phyloP scores from a whole-genome alignment of 2,329 filamentous ascomycete genomes.

The Gliomastix tumulicola region DNA sequence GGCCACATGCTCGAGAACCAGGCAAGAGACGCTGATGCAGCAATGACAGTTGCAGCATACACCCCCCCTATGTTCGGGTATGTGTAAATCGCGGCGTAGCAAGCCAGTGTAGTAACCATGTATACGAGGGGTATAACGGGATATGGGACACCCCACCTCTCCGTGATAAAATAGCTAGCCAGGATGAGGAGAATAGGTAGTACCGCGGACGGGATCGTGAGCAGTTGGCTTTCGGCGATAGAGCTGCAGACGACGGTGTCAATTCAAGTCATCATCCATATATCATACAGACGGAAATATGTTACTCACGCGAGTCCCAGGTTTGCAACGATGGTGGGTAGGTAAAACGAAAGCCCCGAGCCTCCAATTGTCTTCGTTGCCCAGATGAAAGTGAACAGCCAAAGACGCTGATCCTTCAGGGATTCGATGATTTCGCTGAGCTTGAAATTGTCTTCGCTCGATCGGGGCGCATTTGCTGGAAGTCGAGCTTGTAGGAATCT shows the following conservation, averaged over 20 bases:
- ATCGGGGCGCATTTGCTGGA: background rate
- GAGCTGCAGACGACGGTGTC: no score
- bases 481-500: background rate
- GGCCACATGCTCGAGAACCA: background rate
- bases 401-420: background rate
- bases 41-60: background rate
- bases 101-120: background rate
- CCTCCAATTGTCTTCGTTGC: background rate
- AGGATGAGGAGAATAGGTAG: background rate
- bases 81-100: background rate
- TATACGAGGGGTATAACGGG: background rate
- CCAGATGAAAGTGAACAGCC: background rate
- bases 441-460: background rate
- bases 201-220: background rate
- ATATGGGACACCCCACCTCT: background rate
- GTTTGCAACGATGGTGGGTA: background rate
- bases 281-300: no score
- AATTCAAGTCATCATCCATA: no score
- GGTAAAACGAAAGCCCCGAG: background rate
- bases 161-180: background rate
- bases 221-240: background rate
- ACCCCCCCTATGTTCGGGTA: background rate
- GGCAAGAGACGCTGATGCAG: background rate
- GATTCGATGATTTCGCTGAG: background rate
- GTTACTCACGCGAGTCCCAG: background rate